A percentile compares a stretch with the other conserved stretches of the same genome.
Conservation (phyloP, 306 rosid species). For the Rosa chinensis region DNA sequence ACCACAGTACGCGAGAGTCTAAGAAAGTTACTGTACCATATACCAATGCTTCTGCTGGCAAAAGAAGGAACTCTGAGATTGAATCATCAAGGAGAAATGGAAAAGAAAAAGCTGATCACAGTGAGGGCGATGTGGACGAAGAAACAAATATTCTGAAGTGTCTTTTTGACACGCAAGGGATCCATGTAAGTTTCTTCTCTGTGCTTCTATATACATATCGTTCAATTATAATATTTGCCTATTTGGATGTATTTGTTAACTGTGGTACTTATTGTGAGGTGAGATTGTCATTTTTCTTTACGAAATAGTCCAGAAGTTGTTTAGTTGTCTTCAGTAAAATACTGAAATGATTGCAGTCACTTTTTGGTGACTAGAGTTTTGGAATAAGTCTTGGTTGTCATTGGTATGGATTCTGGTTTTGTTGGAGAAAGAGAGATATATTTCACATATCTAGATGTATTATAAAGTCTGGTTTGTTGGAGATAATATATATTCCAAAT, state of each 20-base stretch:
- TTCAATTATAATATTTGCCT: background rate
- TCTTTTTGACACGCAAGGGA: slow-evolving; percentile 81
- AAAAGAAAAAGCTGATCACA: slow-evolving; percentile 58
- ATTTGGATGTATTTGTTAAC: background rate
- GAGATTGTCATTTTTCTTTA: background rate
- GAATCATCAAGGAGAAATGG: slow-evolving; percentile 46
- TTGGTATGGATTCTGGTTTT: background rate
- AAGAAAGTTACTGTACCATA: slow-evolving; percentile 23
- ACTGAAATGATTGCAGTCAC: background rate
- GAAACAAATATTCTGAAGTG: slow-evolving; percentile 71
- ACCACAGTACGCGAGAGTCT: slow-evolving; percentile 36
- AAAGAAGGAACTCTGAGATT: slow-evolving; percentile 33
- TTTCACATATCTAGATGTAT: background rate
- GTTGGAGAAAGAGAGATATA: background rate
- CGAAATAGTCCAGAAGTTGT: background rate
- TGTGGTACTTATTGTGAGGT: background rate
- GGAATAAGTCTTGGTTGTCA: background rate
- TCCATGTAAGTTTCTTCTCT: slow-evolving; percentile 69
- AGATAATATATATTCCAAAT: background rate
- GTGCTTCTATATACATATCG: background rate
- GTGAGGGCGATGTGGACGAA: slow-evolving; percentile 52
- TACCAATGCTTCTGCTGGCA: slow-evolving; percentile 37
- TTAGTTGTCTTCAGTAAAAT: background rate
- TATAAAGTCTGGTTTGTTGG: background rate
- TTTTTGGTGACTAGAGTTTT: background rate